A percentile compares a stretch with the other conserved stretches of the same genome.
Conservation (phyloP, 2,329 filamentous ascomycete species). For the Fusarium keratoplasticum region DNA sequence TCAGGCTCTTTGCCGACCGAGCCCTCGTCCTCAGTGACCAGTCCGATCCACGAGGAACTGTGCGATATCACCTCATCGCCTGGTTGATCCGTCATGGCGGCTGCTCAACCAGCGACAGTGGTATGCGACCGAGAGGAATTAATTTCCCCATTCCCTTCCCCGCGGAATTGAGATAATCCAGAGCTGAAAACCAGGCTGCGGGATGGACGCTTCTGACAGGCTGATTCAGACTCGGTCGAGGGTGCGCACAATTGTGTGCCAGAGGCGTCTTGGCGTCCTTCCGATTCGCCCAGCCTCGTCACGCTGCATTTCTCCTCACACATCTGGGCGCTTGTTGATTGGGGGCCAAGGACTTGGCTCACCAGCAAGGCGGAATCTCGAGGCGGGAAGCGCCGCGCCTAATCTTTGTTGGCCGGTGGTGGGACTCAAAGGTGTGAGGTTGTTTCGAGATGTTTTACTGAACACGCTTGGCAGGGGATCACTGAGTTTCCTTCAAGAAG, state of each 20-base stretch:
- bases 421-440: background rate
- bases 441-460: background rate
- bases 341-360: background rate
- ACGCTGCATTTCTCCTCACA: background rate
- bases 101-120: background rate
- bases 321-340: constrained; percentile 1
- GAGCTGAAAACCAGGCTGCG: background rate
- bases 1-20: background rate
- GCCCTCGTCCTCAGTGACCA: background rate
- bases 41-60: background rate
- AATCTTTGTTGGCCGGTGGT: background rate
- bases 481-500: background rate
- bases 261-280: background rate
- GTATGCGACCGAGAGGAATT: background rate
- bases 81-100: background rate
- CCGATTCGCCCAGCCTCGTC: background rate
- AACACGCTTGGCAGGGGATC: background rate
- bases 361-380: background rate
- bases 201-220: background rate
- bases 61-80: background rate
- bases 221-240: background rate
- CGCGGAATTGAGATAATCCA: background rate
- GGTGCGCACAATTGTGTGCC: background rate
- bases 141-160: background rate
- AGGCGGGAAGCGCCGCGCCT: background rate